A percentile compares a stretch with the other conserved stretches of the same genome.
These are phyloP conservation scores for Talaromyces marneffei DNA, from an alignment of 2,329 filamentous ascomycete species.

Conservation along the genomic window DNA sequence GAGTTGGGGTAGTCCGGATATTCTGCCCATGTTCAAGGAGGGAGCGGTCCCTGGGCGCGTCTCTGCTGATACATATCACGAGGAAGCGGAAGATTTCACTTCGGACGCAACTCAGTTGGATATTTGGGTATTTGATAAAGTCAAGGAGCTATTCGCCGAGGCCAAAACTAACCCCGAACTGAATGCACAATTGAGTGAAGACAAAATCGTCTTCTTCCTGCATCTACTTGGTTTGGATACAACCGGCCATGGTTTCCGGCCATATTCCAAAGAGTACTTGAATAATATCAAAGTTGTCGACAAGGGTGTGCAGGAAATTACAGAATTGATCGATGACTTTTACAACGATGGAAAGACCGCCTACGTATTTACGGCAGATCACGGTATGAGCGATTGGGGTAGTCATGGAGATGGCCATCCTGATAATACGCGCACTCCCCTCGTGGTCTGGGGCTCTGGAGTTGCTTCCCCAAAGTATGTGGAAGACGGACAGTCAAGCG, in stretches of 20 bases:
- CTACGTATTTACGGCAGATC: slow-evolving; percentile 94
- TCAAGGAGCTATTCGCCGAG: slow-evolving; percentile 76
- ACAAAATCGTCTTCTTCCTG: slow-evolving; percentile 90
- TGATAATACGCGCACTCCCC: slow-evolving; percentile 88
- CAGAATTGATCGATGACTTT: slow-evolving; percentile 74
- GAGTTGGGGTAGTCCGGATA: slow-evolving; percentile 98
- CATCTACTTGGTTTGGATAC: slow-evolving; percentile 91
- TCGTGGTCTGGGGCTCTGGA: slow-evolving; percentile 90
- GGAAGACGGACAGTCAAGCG: slow-evolving; percentile 56
- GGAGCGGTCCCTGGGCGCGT: slow-evolving; percentile 85
- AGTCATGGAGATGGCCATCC: slow-evolving; percentile 97
- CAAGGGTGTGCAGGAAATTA: slow-evolving; percentile 77
- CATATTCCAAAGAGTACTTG: slow-evolving; percentile 92
- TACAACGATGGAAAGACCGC: slow-evolving; percentile 80
- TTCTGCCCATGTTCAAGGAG: slow-evolving; percentile 91
- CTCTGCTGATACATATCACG: slow-evolving; percentile 76
- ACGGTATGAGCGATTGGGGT: slow-evolving; percentile 99
- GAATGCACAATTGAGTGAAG: slow-evolving; percentile 64
- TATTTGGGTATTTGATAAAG: slow-evolving; percentile 91
- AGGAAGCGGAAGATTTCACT: slow-evolving; percentile 86
- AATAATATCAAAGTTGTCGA: slow-evolving; percentile 94
- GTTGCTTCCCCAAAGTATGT: slow-evolving; percentile 66
- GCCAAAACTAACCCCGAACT: slow-evolving; percentile 74
- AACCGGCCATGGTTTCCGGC: slow-evolving; percentile 75
- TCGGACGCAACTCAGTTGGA: slow-evolving; percentile 75